A percentile compares a stretch with the other conserved stretches of the same genome.
Conservation (phyloP, 202 grass and related monocot genomes). For the Zoysia matrella region DNA sequence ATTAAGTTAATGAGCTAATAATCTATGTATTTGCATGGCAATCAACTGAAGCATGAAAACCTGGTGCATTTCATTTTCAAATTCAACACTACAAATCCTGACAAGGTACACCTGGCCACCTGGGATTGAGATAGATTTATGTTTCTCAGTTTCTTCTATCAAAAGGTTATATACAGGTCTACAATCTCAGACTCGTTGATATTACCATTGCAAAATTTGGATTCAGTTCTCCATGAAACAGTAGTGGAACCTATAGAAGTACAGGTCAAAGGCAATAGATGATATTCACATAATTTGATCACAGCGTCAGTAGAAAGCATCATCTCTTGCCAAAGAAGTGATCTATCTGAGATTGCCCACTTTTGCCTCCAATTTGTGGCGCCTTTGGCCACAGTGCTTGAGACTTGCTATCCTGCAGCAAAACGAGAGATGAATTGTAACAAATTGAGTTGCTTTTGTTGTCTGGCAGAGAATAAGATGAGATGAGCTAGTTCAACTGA, state of each 20-base stretch:
- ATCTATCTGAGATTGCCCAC: conserved; percentile 73
- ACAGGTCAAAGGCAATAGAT: conserved; percentile 10
- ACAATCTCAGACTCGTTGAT: not conserved
- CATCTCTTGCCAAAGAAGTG: conserved; percentile 83
- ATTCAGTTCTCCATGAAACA: conserved; percentile 1
- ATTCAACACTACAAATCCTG: conserved; percentile 1
- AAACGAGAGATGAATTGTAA: not conserved
- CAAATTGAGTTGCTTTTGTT: not conserved
- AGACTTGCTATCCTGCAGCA: conserved; percentile 54
- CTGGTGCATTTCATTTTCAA: not conserved
- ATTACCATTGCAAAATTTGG: conserved; percentile 14
- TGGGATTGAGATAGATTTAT: not conserved
- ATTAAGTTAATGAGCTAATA: not conserved
- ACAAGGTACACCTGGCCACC: not conserved
- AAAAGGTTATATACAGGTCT: not conserved
- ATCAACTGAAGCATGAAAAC: conserved; percentile 8
- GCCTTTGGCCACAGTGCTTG: conserved; percentile 52
- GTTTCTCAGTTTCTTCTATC: not conserved
- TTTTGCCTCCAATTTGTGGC: conserved; percentile 63
- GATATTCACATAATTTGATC: conserved; percentile 10
- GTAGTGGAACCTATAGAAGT: not conserved
- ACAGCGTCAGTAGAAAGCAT: conserved; percentile 13
- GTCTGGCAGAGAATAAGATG: conserved; percentile 4
- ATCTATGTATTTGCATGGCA: not conserved
- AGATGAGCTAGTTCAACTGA: conserved; percentile 30